Base-by-base conservation (phyloP, 129 eudicot species). In the Kitagawia praeruptora region DNA sequence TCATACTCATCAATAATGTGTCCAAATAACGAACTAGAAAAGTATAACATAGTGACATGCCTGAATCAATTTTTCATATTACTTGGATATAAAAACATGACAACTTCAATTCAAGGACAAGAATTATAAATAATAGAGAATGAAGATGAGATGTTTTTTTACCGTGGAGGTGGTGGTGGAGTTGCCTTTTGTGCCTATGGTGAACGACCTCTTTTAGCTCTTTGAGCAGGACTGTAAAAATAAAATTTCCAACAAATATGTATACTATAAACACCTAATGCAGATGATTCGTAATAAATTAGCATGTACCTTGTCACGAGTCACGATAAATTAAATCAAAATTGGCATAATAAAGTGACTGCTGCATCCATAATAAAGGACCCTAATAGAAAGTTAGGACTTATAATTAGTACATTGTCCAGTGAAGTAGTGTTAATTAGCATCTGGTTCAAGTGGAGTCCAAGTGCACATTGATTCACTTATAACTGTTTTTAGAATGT, bases 141-240 rank as follows among this genome's bases (percentile, higher is more conserved):
- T 28, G 8, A 1, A 64, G 6, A 63, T 25, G 12, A 25, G 19
- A 28, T 64, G 28, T 61, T 40, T 45, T 45, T 11, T 64, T 7
- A 25, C 71, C 19, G 14, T 11, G 39, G 39, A 13, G 93, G 90
- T 67, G 94, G 91, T 45, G 97, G 97, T 45, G 97, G 96, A 75
- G 96, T 86, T 74, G 84, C 40, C 79, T 81, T 95, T 82, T 90
- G 89, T 23, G 91, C 78, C 37, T 79, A 87, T 5, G 97, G 98
- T 71, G 98, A 95, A 47, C 91, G 96, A 67, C 88, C 96, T 79
- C 96, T 87, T 80, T 79, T 95, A 28, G 86, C 75, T 84, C 89
- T 93, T 82, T 87, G 96, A 82, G 84, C 91, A 81, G 97, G 83
- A 80, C 98, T 94, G 71, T 0, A 31, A 64, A 64, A 64, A 64